Conservation (phyloP, 1,139 yeast genomes). For the Geotrichum reessii region DNA sequence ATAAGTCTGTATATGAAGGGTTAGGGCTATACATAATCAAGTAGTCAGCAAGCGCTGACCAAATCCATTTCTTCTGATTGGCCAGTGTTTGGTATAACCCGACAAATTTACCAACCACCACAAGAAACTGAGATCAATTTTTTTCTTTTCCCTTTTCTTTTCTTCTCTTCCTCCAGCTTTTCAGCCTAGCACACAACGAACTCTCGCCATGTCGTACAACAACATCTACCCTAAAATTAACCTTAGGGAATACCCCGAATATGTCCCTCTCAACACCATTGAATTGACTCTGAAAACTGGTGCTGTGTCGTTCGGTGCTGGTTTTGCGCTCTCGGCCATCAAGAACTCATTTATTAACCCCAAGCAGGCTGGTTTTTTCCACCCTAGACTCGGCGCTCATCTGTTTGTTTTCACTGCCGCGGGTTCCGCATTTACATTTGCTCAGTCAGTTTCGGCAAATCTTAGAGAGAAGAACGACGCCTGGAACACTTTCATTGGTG, state of each 20-base stretch:
- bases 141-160: neutral
- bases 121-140: neutral
- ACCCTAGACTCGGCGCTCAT: slow-evolving; percentile 21
- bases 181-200: neutral
- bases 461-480: slow-evolving; percentile 44
- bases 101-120: slow-evolving; percentile 5
- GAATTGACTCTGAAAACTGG: slow-evolving; percentile 40
- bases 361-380: slow-evolving; percentile 22
- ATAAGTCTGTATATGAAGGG: no score
- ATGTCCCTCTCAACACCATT: slow-evolving; percentile 43
- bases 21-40: neutral
- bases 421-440: slow-evolving; percentile 41
- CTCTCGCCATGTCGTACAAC: slow-evolving; percentile 14
- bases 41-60: neutral
- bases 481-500: slow-evolving; percentile 46
- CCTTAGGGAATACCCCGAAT: slow-evolving; percentile 20
- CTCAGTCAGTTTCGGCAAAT: slow-evolving; percentile 40
- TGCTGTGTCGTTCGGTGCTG: slow-evolving; percentile 39
- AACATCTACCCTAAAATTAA: slow-evolving; percentile 16
- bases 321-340: slow-evolving; percentile 39
- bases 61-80: slow-evolving; percentile 4
- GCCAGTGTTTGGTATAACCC: neutral
- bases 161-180: neutral
- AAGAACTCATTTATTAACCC: slow-evolving; percentile 35
- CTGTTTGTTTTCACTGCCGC: slow-evolving; percentile 28